Conservation (phyloP, 495 filamentous ascomycete genomes). For the Pyronema omphalodes region DNA sequence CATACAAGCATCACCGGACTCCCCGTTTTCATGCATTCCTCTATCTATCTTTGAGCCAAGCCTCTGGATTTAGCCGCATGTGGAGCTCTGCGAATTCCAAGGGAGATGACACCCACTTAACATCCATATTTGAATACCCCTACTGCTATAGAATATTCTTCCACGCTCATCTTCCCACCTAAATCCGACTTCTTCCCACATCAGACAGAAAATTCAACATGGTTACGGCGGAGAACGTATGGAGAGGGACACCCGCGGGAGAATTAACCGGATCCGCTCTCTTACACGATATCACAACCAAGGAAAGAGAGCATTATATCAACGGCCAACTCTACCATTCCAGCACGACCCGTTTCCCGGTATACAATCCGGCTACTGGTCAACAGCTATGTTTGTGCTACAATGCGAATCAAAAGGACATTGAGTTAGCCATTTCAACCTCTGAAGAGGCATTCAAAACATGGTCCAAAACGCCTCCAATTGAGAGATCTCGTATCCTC, state of each 20-base stretch:
- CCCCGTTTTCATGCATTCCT: too few species aligned
- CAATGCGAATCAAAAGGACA: constrained; percentile 40
- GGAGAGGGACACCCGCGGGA: too few species aligned
- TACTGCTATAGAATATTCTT: too few species aligned
- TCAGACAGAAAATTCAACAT: background rate
- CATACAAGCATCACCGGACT: too few species aligned
- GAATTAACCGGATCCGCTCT: too few species aligned
- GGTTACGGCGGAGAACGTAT: too few species aligned
- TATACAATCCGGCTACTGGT: constrained; percentile 49
- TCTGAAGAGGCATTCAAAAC: constrained; percentile 42
- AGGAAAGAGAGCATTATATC: background rate
- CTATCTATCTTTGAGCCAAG: too few species aligned
- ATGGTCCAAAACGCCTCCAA: constrained; percentile 47
- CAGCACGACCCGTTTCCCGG: constrained; percentile 33
- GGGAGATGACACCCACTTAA: too few species aligned
- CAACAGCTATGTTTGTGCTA: constrained; percentile 44
- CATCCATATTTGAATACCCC: too few species aligned
- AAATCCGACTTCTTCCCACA: background rate
- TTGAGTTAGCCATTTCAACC: constrained; percentile 46
- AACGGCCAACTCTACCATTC: constrained; percentile 7
- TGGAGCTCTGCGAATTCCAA: too few species aligned
- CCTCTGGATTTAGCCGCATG: too few species aligned
- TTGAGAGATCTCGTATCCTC: constrained; percentile 50
- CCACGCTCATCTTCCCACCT: background rate
- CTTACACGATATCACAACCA: too few species aligned